Conservation (phyloP, 495 filamentous ascomycete genomes). For the Aspergillus sclerotiicarbonarius region DNA sequence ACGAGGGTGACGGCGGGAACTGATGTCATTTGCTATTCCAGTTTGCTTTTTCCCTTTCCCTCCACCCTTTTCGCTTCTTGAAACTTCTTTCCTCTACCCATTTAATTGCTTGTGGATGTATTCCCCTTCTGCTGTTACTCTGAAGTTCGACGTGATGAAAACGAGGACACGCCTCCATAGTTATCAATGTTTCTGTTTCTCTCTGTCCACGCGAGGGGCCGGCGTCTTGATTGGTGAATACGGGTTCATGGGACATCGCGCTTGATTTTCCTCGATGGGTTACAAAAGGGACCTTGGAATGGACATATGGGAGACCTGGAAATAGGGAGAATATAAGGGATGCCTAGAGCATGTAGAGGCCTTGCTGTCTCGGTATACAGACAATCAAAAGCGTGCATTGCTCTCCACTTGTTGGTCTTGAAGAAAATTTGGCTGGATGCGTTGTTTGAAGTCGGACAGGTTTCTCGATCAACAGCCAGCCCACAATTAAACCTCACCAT, state of each 20-base stretch:
- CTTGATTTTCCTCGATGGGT: conserved; percentile 18
- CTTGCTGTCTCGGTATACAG: conserved; percentile 29
- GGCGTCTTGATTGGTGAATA: conserved; percentile 33
- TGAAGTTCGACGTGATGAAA: conserved; percentile 25
- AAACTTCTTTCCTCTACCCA: conserved; percentile 18
- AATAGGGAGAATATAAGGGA: conserved; percentile 8
- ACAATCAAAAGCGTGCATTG: conserved; percentile 22
- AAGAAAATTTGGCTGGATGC: no score
- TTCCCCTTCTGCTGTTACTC: conserved; percentile 23
- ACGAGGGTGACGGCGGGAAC: conserved; percentile 27
- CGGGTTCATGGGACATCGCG: conserved; percentile 20
- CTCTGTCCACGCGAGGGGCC: conserved; percentile 21
- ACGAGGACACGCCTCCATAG: conserved; percentile 24
- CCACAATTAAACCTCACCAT: no score
- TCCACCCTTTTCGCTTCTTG: conserved; percentile 23
- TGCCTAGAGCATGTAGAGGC: conserved; percentile 21
- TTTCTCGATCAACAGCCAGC: no score
- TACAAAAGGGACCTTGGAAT: conserved; percentile 29
- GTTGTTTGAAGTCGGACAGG: no score
- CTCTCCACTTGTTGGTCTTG: no score
- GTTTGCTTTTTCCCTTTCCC: conserved; percentile 21
- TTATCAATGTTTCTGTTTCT: conserved; percentile 30
- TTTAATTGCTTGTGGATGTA: conserved; percentile 25
- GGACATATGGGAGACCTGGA: not conserved
- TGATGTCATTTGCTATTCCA: conserved; percentile 22